phyloP scores from a whole-genome alignment of 768 basidiomycete species.

The Rhodotorula sphaerocarpa region DNA sequence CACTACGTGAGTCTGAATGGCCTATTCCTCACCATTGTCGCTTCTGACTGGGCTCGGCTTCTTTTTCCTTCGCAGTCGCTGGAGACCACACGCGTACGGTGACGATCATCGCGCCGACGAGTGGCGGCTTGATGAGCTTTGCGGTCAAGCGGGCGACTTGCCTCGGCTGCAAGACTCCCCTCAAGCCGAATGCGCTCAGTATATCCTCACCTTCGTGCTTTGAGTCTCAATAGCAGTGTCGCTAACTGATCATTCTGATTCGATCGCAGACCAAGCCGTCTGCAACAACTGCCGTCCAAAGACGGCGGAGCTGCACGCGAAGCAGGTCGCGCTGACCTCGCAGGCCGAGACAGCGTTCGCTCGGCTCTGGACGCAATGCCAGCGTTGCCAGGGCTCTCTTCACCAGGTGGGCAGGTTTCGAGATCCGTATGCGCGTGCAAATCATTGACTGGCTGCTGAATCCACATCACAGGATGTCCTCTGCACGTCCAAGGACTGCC shows the following conservation, averaged over 20 bases:
- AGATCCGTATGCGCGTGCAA: too few species aligned
- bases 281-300: slow-evolving; percentile 85
- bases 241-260: too few species aligned
- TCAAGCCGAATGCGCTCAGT: slow-evolving; percentile 44
- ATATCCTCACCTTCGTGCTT: not conserved
- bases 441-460: too few species aligned
- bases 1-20: slow-evolving; percentile 46
- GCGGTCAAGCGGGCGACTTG: slow-evolving; percentile 93
- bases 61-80: slow-evolving; percentile 55
- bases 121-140: slow-evolving; percentile 97
- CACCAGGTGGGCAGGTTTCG: slow-evolving; percentile 66
- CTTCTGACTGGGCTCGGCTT: not conserved
- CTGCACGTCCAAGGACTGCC: slow-evolving; percentile 94
- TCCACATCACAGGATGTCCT: slow-evolving; percentile 88
- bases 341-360: slow-evolving; percentile 83
- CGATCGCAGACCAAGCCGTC: slow-evolving; percentile 77
- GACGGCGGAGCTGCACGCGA: slow-evolving; percentile 84
- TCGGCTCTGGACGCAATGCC: slow-evolving; percentile 95
- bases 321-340: slow-evolving; percentile 65
- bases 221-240: too few species aligned
- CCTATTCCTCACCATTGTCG: not conserved
- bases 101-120: slow-evolving; percentile 88
- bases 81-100: slow-evolving; percentile 95
- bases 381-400: slow-evolving; percentile 94
- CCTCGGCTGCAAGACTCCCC: slow-evolving; percentile 84